Base-by-base conservation (phyloP, 208 protist species). In the Leishmania tarentolae region DNA sequence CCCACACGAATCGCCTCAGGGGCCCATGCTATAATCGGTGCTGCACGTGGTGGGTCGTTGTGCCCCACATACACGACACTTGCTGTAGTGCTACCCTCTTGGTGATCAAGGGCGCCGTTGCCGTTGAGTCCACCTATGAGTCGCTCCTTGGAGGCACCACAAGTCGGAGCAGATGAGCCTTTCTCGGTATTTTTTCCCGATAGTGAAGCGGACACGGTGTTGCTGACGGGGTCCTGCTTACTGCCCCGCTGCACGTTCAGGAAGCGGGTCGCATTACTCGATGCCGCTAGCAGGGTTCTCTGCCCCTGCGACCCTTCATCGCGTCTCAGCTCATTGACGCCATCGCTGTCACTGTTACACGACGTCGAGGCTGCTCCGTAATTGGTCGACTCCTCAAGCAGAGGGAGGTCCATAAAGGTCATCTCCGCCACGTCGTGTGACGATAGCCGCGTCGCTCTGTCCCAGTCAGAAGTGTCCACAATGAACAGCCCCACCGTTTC, bases 381-480 rank as follows among this genome's bases (percentile, higher is more conserved):
- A 44, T 3, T 46, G 1, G 72, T 44, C 28, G 24, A 13, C 19
- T 59, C 82, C 40, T 65, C 73, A 13, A 81, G 79, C 50, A 92
- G 81, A 9, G 83, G 80, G 4, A 93, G 83, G 31, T 83, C 72
- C 76, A 76, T 84, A 46, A 88, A 87, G 11, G 87, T 82, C 74
- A 85, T 73, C 75, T 92, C 90, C 6, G 84, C 70, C 66, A 89
- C 15, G 11, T 81, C 77, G 21, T 74, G 75, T n/a, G 76, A n/a
- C 8, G 71, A 42, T 46, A 92, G 80, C 42, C 91, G 83, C 59
- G 85, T 89, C 50, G 85, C 71, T 2, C 78, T 80, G 76, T 97
- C 93, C 92, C 92, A 97, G 9, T 83, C 84, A 0, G 92, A 83
- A 6, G 93, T 97, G 82, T 97, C 91, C 3, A 97, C 76, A 6